Evolutionary conservation across 495 filamentous ascomycete species (phyloP), one percentile per base, ranked within the genome.

Genomic region (Daldinia decipiens): DNA sequence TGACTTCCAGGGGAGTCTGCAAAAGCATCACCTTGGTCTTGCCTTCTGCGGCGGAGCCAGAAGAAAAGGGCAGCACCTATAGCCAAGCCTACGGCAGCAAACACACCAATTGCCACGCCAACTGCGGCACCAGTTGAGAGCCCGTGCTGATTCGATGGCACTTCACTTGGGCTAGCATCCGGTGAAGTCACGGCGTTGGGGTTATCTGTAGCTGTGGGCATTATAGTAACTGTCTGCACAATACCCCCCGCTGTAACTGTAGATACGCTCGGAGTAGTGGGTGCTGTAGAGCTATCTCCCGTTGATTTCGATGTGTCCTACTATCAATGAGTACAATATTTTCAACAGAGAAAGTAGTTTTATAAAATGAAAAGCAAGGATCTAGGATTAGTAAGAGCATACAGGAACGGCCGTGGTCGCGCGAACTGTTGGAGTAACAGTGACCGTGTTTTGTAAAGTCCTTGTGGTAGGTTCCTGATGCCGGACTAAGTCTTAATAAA

Each of bases 211-310:
- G 24, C 17, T n/a, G 69, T 64, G 0, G 80, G 78, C 12, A 69
- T 73, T 32, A 79, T 77, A 0, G 81, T 80, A 24, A 84, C 78
- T 8, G 82, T 85, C 29, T 63, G 76, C n/a, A 82, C 71, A 26
- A 66, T 77, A 11, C 82, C 82, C 1, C 76, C 79, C 4, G 78
- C 78, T 0, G 81, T 85, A 17, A 85, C 77, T 12, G 82, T 84
- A n/a, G 63, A 73, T 26, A 66, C 70, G 34, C 65, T 76, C 12
- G 73, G 62, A 9, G 67, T 65, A 0, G 68, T 43, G 13, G 57
- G 57, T 2, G 65, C 29, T 12, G 60, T 50, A 13, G 40, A 31
- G 31, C 52, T 67, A 43, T 43, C 51, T 29, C 19, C 13, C 36
- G 45, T 24, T 3, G 65, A 38, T 26, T 24, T 51, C n/a, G 59